phyloP scores from a whole-genome alignment of 148 eudicot species.

The Rhododendron griersonianum region DNA sequence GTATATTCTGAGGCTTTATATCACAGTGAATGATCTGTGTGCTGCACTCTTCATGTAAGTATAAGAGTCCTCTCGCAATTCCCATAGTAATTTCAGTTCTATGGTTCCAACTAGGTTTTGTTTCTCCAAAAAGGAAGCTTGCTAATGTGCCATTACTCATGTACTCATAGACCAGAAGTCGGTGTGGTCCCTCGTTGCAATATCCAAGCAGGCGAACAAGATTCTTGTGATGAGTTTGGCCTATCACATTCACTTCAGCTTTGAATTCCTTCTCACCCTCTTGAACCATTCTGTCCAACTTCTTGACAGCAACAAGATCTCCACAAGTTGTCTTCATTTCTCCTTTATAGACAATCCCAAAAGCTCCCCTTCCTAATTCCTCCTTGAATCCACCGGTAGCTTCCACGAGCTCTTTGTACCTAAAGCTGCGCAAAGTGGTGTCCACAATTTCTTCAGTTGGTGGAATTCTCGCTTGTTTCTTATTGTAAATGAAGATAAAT shows the following conservation, averaged over 20 bases:
- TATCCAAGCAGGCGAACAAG: conserved; percentile 42
- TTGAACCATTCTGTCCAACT: conserved; percentile 18
- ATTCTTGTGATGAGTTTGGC: conserved; percentile 36
- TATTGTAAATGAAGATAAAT: conserved; percentile 1
- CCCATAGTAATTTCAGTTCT: conserved; percentile 27
- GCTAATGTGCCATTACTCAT: conserved; percentile 46
- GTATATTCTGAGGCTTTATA: conserved; percentile 70
- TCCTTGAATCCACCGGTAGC: conserved; percentile 47
- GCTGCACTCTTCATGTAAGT: conserved; percentile 57
- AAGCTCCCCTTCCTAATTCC: conserved; percentile 37
- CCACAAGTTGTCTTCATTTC: conserved; percentile 6
- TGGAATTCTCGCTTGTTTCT: not conserved
- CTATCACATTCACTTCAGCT: conserved; percentile 3
- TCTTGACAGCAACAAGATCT: conserved; percentile 21
- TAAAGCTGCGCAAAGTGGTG: conserved; percentile 26
- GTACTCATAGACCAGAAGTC: conserved; percentile 43
- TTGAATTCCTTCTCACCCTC: conserved; percentile 34
- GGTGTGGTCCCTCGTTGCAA: conserved; percentile 45
- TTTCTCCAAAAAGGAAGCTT: conserved; percentile 27
- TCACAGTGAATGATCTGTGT: conserved; percentile 36
- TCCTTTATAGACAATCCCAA: conserved; percentile 48
- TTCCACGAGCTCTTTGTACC: conserved; percentile 34
- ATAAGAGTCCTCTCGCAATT: conserved; percentile 36
- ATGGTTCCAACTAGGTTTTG: conserved; percentile 33
- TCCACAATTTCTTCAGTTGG: not conserved